Evolutionary conservation across 192 early-diverging fungal genomes (phyloP).

Genomic region (Geranomyces michiganensis): DNA sequence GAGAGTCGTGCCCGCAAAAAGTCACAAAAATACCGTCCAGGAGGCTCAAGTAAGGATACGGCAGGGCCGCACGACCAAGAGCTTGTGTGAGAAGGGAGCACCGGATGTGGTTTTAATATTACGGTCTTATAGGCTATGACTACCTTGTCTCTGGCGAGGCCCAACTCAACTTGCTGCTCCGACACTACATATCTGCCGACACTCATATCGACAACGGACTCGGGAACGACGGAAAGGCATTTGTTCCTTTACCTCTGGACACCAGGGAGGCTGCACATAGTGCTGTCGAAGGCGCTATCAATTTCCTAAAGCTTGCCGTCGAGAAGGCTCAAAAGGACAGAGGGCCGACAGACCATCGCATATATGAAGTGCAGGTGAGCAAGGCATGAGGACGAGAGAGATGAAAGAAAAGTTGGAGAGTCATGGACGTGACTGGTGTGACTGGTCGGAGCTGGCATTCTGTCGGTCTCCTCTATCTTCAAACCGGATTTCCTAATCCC

Average conservation of each 20-base stretch:
- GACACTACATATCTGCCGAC: slow-evolving; percentile 1
- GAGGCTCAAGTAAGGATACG: slow-evolving; percentile 29
- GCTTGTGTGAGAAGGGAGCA: not conserved
- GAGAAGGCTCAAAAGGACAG: not conserved
- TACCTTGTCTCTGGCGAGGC: slow-evolving; percentile 4
- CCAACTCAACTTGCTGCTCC: slow-evolving; percentile 9
- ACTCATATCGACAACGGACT: slow-evolving; percentile 15
- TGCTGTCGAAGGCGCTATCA: not conserved
- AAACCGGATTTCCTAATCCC: no score
- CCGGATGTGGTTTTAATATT: not conserved
- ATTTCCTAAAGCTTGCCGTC: not conserved
- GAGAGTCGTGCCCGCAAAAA: slow-evolving; percentile 29
- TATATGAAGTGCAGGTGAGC: slow-evolving; percentile 1
- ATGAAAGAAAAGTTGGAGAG: not conserved
- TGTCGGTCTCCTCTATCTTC: no score
- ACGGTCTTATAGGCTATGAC: not conserved
- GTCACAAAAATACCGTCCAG: slow-evolving; percentile 24
- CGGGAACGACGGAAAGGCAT: not conserved
- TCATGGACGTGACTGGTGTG: no score
- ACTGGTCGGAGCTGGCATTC: no score
- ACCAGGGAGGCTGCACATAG: not conserved
- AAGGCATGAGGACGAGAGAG: not conserved
- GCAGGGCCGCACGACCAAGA: no score
- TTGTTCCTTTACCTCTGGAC: not conserved
- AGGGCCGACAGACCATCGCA: not conserved